Conservation (phyloP, 441 rosid species). For the Gossypium gossypioides region DNA sequence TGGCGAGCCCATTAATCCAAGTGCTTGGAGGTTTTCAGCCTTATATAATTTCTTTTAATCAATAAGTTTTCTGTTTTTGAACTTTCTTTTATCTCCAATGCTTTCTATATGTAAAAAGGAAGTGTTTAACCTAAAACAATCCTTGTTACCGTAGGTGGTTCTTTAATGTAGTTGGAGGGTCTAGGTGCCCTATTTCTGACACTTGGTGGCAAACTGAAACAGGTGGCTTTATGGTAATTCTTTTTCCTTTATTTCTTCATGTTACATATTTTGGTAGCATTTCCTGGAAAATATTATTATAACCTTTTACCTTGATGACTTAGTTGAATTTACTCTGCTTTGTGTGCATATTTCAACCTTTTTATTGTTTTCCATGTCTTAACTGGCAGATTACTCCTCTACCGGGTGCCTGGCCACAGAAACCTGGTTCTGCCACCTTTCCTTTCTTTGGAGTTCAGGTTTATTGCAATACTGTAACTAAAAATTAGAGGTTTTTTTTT, state of each 20-base stretch:
- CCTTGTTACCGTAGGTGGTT: conserved; percentile 58
- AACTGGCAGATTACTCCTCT: conserved; percentile 74
- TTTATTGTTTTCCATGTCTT: conserved; percentile 9
- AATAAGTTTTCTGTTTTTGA: neutral
- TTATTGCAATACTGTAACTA: conserved; percentile 4
- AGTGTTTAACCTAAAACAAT: conserved; percentile 7
- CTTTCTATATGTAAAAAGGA: neutral
- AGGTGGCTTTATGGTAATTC: conserved; percentile 84
- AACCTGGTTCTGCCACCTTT: conserved; percentile 99
- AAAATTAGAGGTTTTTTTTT: neutral
- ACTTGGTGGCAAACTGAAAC: conserved; percentile 99
- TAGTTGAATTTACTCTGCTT: neutral
- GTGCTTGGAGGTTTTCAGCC: conserved; percentile 83
- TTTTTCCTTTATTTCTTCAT: neutral
- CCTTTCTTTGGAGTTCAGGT: conserved; percentile 99
- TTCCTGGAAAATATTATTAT: neutral
- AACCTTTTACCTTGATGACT: neutral
- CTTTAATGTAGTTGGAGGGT: conserved; percentile 79
- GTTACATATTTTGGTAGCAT: neutral
- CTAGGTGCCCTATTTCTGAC: conserved; percentile 92
- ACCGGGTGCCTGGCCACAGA: conserved; percentile 98
- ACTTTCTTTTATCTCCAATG: neutral
- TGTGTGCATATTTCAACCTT: conserved; percentile 5
- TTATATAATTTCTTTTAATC: conserved; percentile 15
- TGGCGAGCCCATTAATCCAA: conserved; percentile 98